Evolutionary conservation across 2,329 filamentous ascomycete genomes (phyloP), one percentile per base, ranked within the genome.

Genomic region (Pseudonectria buxi): DNA sequence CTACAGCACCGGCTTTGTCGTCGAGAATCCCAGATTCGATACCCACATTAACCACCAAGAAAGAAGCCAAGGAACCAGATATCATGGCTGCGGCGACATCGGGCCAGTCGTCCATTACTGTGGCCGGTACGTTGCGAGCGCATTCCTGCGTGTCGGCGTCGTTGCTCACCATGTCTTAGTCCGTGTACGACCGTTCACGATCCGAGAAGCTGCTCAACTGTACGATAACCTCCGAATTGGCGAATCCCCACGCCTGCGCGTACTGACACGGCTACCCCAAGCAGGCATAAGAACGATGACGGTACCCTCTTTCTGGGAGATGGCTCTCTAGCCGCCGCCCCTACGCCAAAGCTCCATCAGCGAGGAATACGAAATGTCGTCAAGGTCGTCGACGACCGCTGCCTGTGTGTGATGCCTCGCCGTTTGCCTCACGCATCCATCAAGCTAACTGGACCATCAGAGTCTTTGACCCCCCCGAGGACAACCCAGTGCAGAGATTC

Each of bases 401-500:
- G 92, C 68, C 68, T 98, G 92, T 96, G 75, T 50, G 86, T 72
- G 10, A 10, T 24, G 14, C 30, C 22, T 22, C 13, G 2, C 29
- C 14, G 33, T 26, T 16, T 15, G 18, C 15, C 10, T 4, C 26
- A 31, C 14, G n/a, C n/a, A 39, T 32, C 13, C 25, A 7, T 12
- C 10, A 15, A 12, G 30, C 51, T 60, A 33, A 58, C 41, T 5
- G 14, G 3, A 3, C 0, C 10, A 15, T 9, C 57, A 96, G 92
- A 58, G 81, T 98, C 24, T 98, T 98, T 60, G 92, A 98, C 52
- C 92, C 92, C 7, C 92, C 92, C 28, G 92, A 98, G 63, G 89
- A 96, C 57, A 94, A 81, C 54, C 86, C 89, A 1, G 81, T 96
- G 7, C 87, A 94, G 42, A 83, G 83, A 49, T 94, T 95, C 61